These are phyloP conservation scores for Fusarium guadeloupense DNA, from an alignment of 2,329 filamentous ascomycete species.

Conservation along the genomic window DNA sequence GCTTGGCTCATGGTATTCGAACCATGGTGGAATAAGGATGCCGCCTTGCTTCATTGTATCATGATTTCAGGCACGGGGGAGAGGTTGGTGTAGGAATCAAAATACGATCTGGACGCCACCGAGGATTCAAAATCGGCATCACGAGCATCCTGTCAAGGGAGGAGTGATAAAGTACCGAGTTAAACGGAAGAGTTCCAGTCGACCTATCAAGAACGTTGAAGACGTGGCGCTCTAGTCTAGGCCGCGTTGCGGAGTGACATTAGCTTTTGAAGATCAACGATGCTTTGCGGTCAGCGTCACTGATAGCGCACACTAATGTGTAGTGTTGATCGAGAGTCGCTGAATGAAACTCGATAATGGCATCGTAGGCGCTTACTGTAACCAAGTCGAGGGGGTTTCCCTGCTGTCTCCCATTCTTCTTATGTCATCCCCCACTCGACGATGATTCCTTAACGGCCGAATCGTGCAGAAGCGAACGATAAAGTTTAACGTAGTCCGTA, in stretches of 20 bases:
- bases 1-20: constrained; percentile 29
- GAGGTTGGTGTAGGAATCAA: constrained; percentile 20
- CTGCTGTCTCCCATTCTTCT: not conserved
- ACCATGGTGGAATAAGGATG: constrained; percentile 41
- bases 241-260: constrained; percentile 14
- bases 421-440: constrained; percentile 14
- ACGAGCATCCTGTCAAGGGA: constrained; percentile 20
- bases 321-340: too few species aligned
- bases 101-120: constrained; percentile 8
- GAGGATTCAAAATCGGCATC: constrained; percentile 9
- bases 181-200: constrained; percentile 20
- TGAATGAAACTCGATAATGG: not conserved
- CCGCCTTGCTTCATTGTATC: constrained; percentile 35
- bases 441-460: constrained; percentile 3
- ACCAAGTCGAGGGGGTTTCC: not conserved
- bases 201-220: constrained; percentile 13
- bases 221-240: constrained; percentile 26
- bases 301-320: too few species aligned
- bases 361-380: constrained; percentile 10
- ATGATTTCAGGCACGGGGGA: constrained; percentile 11
- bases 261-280: constrained; percentile 4
- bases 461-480: constrained; percentile 8
- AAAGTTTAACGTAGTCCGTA: constrained; percentile 8
- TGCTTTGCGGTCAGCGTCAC: not conserved
- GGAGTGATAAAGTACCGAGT: constrained; percentile 20